Evolutionary conservation across 83 land plant genomes (phyloP), one percentile per base, ranked within the genome.

Genomic region (Picea abies): DNA sequence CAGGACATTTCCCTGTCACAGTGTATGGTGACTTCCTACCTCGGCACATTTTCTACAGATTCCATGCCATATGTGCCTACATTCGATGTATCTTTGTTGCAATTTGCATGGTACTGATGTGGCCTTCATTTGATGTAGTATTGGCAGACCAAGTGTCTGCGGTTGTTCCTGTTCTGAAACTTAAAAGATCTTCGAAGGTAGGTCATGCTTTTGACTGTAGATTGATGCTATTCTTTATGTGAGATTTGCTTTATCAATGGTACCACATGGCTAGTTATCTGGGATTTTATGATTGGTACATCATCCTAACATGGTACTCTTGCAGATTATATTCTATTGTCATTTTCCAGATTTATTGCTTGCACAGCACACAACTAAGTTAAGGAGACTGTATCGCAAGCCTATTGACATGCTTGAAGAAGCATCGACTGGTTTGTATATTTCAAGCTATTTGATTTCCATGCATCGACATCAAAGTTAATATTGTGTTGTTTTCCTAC

Each of bases 31-130:
- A 76, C 70, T 96, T 96, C 85, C 82, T 96, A 44, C 99, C 99
- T 4, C 91, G 99, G 3, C 96, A 98, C 85, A 65, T 98, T 37
- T 96, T 94, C 89, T 85, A 92, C 91, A 88, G 91, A 63, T 85
- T 98, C 25, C 99, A 98, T 89, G 99, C 99, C 29, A 78, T 98
- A n/a, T 98, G 93, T 89, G 99, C 99, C 71, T 96, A 98, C 82
- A 60, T 98, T 9, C 94, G 99, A 29, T 98, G 99, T 89, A 83
- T 98, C 17, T 94, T 85, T 87, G 99, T 96, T 72, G 96, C 99
- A 58, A 82, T 98, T 8, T 94, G 97, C 77, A 86, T 98, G 88
- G 84, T 91, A 39, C 76, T 94, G 11, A 76, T 91, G 63, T 96
- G 96, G 99, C 85, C 89, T 41, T 81, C 92, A 22, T 98, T 96